Evolutionary conservation across 805 yeast species (phyloP), one percentile per base, ranked within the genome.

Genomic region (Candida xiaguanensis): DNA sequence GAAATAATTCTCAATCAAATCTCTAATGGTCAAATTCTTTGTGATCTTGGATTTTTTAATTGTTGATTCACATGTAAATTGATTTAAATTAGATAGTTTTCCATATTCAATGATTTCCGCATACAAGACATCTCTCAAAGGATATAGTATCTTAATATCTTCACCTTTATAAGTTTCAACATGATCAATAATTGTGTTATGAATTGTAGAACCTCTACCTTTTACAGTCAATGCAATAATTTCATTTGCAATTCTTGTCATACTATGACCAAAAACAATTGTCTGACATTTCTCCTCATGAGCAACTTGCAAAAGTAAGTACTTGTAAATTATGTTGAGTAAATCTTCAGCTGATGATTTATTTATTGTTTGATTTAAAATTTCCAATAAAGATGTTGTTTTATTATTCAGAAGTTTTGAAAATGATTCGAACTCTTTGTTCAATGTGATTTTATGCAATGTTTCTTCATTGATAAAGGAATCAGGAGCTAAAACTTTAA

Each of bases 171-270:
- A 59, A 1, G 53, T 50, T 1, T 55, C 57, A 0, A 54, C 26
- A 38, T 59, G 73, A 46, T 77, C 79, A 6, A 80, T 64, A 17
- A 83, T 54, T 8, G 68, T 58, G 4, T 63, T 54, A 18, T 85
- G 74, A 5, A 90, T 73, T 24, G 71, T 72, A 2, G 83, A 70
- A 0, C 96, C 98, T 45, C 96, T 73, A 9, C 98, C 98, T 51
- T 82, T 85, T 4, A 88, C 89, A 0, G 95, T 82, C 39, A 85
- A 60, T 0, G 95, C 72, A 24, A 91, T 67, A n/a, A 85, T 78
- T 44, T 80, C 80, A 50, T 83, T 87, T 1, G 97, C 95, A 17
- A 90, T 56, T 30, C 80, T 72, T 1, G 95, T 85, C 95, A 87
- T 85, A 19, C 85, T 79, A 52, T 82, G 85, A 1, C 91, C 87